These are phyloP conservation scores for Ophiostoma angusticollis DNA, from an alignment of 2,329 filamentous ascomycete genomes.

Conservation along the genomic window DNA sequence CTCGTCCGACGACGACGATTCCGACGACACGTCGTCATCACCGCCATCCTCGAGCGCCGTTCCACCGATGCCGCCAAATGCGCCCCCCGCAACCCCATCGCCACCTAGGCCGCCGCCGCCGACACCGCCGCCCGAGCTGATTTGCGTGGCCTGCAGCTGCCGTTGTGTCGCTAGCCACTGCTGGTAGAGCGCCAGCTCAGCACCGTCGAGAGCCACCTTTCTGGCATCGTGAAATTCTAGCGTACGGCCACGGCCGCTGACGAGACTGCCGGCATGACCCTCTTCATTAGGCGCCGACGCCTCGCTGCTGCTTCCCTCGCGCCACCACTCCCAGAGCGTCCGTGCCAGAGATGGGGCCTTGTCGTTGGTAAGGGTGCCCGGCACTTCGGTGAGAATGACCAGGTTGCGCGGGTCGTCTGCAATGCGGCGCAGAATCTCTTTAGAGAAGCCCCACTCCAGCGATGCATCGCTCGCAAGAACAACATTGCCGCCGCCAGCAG, in stretches of 20 bases:
- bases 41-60: constrained; percentile 40
- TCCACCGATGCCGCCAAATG: neutral
- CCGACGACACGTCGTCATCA: constrained; percentile 68
- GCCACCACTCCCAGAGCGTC: constrained; percentile 68
- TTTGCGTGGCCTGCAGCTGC: constrained; percentile 71
- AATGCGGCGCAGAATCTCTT: constrained; percentile 60
- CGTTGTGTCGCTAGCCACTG: constrained; percentile 83
- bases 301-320: constrained; percentile 36
- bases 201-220: constrained; percentile 54
- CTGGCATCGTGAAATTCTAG: constrained; percentile 49
- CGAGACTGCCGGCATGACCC: constrained; percentile 51
- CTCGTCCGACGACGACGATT: constrained; percentile 70
- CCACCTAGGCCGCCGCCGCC: neutral
- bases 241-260: constrained; percentile 50
- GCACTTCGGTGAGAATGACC: constrained; percentile 72
- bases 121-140: constrained; percentile 33
- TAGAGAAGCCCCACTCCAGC: constrained; percentile 90
- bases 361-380: constrained; percentile 31
- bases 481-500: constrained; percentile 46
- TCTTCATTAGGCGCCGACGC: constrained; percentile 42
- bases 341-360: constrained; percentile 51
- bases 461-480: constrained; percentile 86
- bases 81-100: neutral
- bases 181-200: constrained; percentile 72
- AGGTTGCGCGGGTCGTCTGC: constrained; percentile 69